These are phyloP conservation scores for Solanum pinnatisectum DNA, from an alignment of 257 asterid species.

Conservation along the genomic window DNA sequence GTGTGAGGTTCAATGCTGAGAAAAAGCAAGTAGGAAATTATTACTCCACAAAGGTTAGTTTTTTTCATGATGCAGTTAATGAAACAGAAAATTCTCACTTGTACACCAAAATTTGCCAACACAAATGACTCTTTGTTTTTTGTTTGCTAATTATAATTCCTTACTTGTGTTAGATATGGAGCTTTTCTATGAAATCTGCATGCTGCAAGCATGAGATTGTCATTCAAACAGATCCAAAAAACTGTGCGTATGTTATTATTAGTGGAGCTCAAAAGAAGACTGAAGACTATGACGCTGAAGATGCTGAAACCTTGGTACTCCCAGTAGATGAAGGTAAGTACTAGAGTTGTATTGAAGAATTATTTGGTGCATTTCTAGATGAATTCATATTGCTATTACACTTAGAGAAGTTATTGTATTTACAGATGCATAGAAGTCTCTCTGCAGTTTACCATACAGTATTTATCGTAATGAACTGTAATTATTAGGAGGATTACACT, in stretches of 20 bases:
- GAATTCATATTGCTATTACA: not conserved
- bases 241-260: constrained; percentile 62
- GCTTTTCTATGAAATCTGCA: constrained; percentile 88
- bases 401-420: not conserved
- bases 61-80: not conserved
- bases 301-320: constrained; percentile 82
- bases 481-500: not conserved
- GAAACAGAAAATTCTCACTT: not conserved
- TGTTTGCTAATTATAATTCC: not conserved
- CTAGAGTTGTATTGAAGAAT: not conserved
- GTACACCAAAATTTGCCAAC: not conserved
- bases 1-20: constrained; percentile 98
- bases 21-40: constrained; percentile 97
- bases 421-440: not conserved
- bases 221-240: constrained; percentile 88
- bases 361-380: not conserved
- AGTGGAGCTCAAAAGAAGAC: constrained; percentile 77
- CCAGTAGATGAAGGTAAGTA: constrained; percentile 73
- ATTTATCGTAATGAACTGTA: not conserved
- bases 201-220: constrained; percentile 93
- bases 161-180: constrained; percentile 65
- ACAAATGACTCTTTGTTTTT: not conserved
- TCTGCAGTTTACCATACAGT: not conserved
- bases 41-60: constrained; percentile 76
- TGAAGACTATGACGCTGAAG: constrained; percentile 89